Evolutionary conservation across 1,139 yeast genomes (phyloP).

Genomic region (Insectozyma bohioensis): DNA sequence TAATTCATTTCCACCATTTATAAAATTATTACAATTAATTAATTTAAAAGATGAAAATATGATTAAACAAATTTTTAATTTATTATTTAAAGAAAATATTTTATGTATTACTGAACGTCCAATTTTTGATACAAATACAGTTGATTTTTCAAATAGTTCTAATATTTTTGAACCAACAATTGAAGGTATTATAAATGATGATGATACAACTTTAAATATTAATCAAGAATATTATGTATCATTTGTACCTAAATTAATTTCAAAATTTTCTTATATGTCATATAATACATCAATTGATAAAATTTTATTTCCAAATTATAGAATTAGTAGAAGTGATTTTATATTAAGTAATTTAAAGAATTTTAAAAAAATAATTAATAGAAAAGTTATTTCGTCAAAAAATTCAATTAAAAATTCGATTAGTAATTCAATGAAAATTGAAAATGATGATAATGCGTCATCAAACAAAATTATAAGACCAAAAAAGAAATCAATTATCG

Average conservation of each 20-base stretch:
- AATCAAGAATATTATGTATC: constrained; percentile 13
- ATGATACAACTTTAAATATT: constrained; percentile 10
- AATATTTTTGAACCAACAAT: constrained; percentile 14
- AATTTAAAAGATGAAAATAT: constrained; percentile 6
- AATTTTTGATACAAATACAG: constrained; percentile 8
- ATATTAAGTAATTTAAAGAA: constrained; percentile 9
- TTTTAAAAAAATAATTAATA: constrained; percentile 5
- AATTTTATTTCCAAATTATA: constrained; percentile 19
- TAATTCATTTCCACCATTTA: constrained; percentile 17
- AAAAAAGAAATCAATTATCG: no score
- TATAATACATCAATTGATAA: constrained; percentile 10
- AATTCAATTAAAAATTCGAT: not conserved
- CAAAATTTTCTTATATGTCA: constrained; percentile 6
- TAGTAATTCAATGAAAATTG: not conserved
- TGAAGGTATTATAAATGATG: constrained; percentile 12
- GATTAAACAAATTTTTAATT: constrained; percentile 15
- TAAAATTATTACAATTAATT: constrained; percentile 12
- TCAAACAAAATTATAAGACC: no score
- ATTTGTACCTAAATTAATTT: constrained; percentile 18
- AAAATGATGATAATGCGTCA: not conserved
- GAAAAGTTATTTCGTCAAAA: not conserved
- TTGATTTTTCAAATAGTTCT: constrained; percentile 14
- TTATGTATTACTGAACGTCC: constrained; percentile 13
- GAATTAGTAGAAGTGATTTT: constrained; percentile 6
- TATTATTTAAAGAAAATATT: constrained; percentile 17